Conservation (phyloP, 2,329 filamentous ascomycete genomes). For the Fusarium sp. region DNA sequence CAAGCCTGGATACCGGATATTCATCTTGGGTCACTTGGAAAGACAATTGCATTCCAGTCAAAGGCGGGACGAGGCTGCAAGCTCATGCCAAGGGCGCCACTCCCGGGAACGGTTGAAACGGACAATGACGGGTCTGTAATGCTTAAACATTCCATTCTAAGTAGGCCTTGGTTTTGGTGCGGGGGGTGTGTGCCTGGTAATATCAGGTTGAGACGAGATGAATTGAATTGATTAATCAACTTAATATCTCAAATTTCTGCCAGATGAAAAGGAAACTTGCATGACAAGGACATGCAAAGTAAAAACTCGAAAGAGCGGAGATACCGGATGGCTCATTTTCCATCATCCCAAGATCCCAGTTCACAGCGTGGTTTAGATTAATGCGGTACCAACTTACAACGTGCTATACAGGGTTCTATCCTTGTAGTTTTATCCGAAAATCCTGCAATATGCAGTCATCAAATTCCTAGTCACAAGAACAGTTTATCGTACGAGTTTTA, state of each 20-base stretch:
- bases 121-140: slow-evolving; percentile 25
- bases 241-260: not conserved
- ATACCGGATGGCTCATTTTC: not conserved
- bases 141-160: slow-evolving; percentile 26
- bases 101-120: slow-evolving; percentile 41
- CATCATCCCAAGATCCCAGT: not conserved
- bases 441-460: not conserved
- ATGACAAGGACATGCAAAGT: slow-evolving; percentile 15
- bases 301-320: not conserved
- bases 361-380: slow-evolving; percentile 3
- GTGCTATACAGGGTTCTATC: not conserved
- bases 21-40: slow-evolving; percentile 1
- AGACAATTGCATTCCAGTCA: slow-evolving; percentile 29
- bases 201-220: slow-evolving; percentile 7
- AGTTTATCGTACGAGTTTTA: not conserved
- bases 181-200: slow-evolving; percentile 2
- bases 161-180: slow-evolving; percentile 2
- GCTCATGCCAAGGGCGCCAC: slow-evolving; percentile 38
- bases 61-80: slow-evolving; percentile 9
- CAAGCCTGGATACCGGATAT: not conserved
- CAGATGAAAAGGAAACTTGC: not conserved
- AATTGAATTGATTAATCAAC: slow-evolving; percentile 1
- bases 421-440: slow-evolving; percentile 15
- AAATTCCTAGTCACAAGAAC: not conserved
- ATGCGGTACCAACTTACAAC: not conserved